These are phyloP conservation scores for Chenopodium album DNA, from an alignment of 148 eudicot species.

Conservation along the genomic window DNA sequence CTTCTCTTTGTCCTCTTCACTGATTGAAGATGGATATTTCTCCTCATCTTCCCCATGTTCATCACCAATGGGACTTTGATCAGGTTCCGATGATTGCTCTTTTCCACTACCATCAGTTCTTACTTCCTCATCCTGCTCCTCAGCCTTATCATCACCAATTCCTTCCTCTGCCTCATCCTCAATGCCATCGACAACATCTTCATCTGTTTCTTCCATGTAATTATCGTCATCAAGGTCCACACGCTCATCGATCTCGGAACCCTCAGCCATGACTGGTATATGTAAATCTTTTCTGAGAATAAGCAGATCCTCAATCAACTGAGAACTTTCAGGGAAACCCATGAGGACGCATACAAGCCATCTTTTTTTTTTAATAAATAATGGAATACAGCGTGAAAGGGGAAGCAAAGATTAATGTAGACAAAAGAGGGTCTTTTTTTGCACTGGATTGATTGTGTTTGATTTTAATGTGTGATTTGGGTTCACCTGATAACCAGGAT, in stretches of 20 bases:
- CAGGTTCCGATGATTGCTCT: slow-evolving; percentile 49
- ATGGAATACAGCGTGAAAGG: slow-evolving; percentile 28
- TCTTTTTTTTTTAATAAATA: background rate
- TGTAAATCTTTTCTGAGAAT: slow-evolving; percentile 36
- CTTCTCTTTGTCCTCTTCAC: slow-evolving; percentile 49
- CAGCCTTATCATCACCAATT: slow-evolving; percentile 56
- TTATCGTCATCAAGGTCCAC: slow-evolving; percentile 97
- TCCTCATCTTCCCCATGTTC: slow-evolving; percentile 53
- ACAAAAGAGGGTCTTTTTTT: slow-evolving; percentile 17
- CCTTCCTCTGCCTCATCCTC: slow-evolving; percentile 68
- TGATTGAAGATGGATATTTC: slow-evolving; percentile 33
- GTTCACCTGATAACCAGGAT: slow-evolving; percentile 14
- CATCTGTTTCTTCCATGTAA: slow-evolving; percentile 80
- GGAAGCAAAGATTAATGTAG: slow-evolving; percentile 26
- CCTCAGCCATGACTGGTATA: slow-evolving; percentile 67
- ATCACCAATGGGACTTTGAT: slow-evolving; percentile 34
- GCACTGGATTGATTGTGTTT: slow-evolving; percentile 28
- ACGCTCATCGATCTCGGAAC: slow-evolving; percentile 82
- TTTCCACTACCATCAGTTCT: slow-evolving; percentile 50
- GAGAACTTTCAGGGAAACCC: slow-evolving; percentile 30
- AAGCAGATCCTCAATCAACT: slow-evolving; percentile 31
- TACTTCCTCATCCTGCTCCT: slow-evolving; percentile 50
- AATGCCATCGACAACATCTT: slow-evolving; percentile 67
- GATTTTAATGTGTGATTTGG: slow-evolving; percentile 21
- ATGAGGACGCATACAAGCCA: slow-evolving; percentile 31